Base-by-base conservation (phyloP, 805 yeast genomes). In the Blastobotrys mokoenaii region DNA sequence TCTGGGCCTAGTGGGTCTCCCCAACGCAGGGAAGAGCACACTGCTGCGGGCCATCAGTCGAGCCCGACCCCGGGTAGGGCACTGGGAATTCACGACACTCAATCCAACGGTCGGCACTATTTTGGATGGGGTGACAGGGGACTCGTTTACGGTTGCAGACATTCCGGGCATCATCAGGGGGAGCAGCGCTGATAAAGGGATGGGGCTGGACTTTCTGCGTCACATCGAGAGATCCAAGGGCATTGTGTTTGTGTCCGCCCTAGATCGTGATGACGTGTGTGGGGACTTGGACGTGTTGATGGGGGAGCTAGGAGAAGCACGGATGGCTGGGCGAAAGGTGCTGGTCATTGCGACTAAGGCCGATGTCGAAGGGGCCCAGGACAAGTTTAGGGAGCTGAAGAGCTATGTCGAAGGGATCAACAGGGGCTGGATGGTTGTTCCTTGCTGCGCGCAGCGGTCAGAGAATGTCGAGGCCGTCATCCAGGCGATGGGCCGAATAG, bases 1-100 rank as follows among this genome's bases (percentile, higher is more conserved):
- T 63, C 66, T 90, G 47, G 98, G 97, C 0, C 68, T 93, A 4
- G 96, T 93, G 17, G 98, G 98, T 0, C 69, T 93, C 15, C 98
- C 98, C 1, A 93, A 93, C 63, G 96, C 97, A 2, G 98, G 98
- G 1, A 93, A 93, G 60, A 86, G 96, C 2, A 87, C 97, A 0
- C 70, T 93, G 27, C 65, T 93, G 38, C 69, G 94, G 45, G 88
- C 94, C 8, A 86, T 93, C 12, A 85, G 96, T 0, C 77, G 79
- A 45, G 97, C 98, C 0, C 72, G 81, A 46, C 97, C 98, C 1
- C 70, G 85, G 46, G 84, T 93, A 11, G 98, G 97, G 0, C 95
- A 88, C 63, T 93, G 97, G 96, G 94, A 84, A 57, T 93, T 93
- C 60, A 93, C 98, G 0, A 93, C 98, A 0, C 66, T 93, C 44